These are phyloP conservation scores for Lactarius akahatsu DNA, from an alignment of 768 basidiomycete genomes.

Conservation along the genomic window DNA sequence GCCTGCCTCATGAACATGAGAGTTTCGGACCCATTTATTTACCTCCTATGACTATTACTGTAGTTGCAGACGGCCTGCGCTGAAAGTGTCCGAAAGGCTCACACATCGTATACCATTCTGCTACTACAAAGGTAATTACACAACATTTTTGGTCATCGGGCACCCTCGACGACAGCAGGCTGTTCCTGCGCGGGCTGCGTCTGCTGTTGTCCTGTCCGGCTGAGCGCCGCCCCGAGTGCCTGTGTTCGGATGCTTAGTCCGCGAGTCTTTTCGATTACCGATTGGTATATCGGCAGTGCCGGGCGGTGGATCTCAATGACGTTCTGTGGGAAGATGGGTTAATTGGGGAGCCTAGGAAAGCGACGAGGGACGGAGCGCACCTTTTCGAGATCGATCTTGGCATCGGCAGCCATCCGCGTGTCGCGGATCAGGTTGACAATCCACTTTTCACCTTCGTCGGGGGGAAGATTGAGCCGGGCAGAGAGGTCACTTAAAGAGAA, in stretches of 20 bases:
- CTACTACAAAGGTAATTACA: constrained; percentile 6
- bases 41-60: not conserved
- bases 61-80: not conserved
- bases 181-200: constrained; percentile 26
- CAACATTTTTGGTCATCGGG: constrained; percentile 25
- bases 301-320: constrained; percentile 94
- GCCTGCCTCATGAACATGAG: not conserved
- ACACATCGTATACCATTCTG: constrained; percentile 5
- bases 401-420: constrained; percentile 94
- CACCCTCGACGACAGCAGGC: constrained; percentile 31
- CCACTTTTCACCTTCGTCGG: constrained; percentile 98
- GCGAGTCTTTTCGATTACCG: constrained; percentile 93
- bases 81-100: too few species aligned
- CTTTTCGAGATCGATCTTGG: constrained; percentile 97
- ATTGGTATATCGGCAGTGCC: constrained; percentile 86
- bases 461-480: constrained; percentile 87
- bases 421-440: constrained; percentile 99
- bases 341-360: not conserved
- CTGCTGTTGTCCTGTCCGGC: constrained; percentile 34
- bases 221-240: constrained; percentile 79
- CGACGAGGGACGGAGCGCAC: constrained; percentile 40
- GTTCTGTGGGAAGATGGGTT: constrained; percentile 55
- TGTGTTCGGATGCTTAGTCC: constrained; percentile 90
- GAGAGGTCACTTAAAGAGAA: constrained; percentile 70
- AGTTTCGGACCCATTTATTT: too few species aligned